Base-by-base conservation (phyloP, 805 yeast species). In the Candida hispaniensis region DNA sequence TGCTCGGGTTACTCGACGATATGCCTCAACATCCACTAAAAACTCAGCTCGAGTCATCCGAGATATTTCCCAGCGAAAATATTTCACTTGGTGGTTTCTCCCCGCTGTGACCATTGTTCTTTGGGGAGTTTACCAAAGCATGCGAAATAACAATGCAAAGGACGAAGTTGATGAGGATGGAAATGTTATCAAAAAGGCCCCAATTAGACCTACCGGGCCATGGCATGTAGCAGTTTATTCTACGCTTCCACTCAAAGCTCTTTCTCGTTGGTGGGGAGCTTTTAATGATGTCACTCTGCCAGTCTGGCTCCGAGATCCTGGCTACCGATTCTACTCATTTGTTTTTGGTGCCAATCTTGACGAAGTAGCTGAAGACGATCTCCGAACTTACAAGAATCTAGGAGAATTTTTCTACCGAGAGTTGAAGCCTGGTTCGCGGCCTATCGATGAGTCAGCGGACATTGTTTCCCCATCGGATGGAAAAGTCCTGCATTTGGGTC, bases 381-480 rank as follows among this genome's bases (percentile, higher is more conserved):
- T 91, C 46, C 62, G 65, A 14, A 66, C 77, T 33, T 91, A 78
- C 60, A 66, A 66, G 27, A 91, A 91, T 54, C 67, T 91, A 39
- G 77, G 88, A 7, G 95, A 91, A 48, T 91, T 91, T 48, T 91
- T 91, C 58, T 91, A 82, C 58, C 67, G 99, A 45, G 71, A 70
- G 34, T 69, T 91, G 25, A 71, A 64, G 48, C 80, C 85, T 0
- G 93, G 79, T 17, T 73, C 68, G 1, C 69, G 98, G 44, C 93
- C 94, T 2, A 58, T 91, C 15, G 74, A 69, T 38, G 60, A 63
- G n/a, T 66, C 67, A 11, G 61, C 75, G 2, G 70, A 74, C 36
- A 58, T 91, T 33, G 91, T 77, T 6, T 76, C 91, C 20, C 99
- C 99, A 3, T 75, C 94, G 40, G 99, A 91, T 58, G 99, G 99